Evolutionary conservation across 108 stramenopile species (phyloP), one percentile per base, ranked within the genome.

Genomic region (Cylindrotheca fusiformis): DNA sequence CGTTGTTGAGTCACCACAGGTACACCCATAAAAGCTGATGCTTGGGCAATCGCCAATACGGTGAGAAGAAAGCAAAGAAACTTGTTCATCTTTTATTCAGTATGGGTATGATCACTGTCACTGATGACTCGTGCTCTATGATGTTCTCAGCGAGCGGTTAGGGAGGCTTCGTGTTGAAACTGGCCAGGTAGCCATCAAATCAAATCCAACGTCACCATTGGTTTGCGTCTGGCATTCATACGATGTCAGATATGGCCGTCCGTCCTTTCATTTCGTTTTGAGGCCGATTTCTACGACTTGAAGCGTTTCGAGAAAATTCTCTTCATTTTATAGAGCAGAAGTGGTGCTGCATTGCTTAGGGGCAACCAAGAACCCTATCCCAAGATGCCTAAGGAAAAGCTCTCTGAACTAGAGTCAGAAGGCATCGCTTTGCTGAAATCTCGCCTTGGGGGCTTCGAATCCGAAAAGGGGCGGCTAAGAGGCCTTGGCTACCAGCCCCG

Each of bases 11-110:
- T 48, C 54, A 55, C 21, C 0, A 72, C 50, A 0, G 82, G 76
- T 33, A 72, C 76, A 66, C 85, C 85, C 55, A 79, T 83, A 69
- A 83, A 86, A 71, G 82, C 82, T 18, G 80, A 48, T n/a, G 69
- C 72, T 30, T 75, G 66, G 48, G 68, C 57, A 45, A 78, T 45
- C 22, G 81, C 69, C 67, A 86, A 55, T 49, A 79, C 71, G 58
- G 76, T 63, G 52, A 86, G 41, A 48, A 86, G 69, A 65, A 82
- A 49, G 28, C 74, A 56, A 67, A 86, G 65, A 46, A 79, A 55
- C 57, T 63, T 76, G 63, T 69, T 83, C 77, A 83, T 81, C 41
- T 55, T 78, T 31, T 32, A 57, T 36, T 8, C 53, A 23, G 29
- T 54, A 14, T 55, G 26, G 54, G 52, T 52, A 18, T 54, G 31